Conservation (phyloP, 2,329 filamentous ascomycete genomes). For the Leptographium radiaticola region DNA sequence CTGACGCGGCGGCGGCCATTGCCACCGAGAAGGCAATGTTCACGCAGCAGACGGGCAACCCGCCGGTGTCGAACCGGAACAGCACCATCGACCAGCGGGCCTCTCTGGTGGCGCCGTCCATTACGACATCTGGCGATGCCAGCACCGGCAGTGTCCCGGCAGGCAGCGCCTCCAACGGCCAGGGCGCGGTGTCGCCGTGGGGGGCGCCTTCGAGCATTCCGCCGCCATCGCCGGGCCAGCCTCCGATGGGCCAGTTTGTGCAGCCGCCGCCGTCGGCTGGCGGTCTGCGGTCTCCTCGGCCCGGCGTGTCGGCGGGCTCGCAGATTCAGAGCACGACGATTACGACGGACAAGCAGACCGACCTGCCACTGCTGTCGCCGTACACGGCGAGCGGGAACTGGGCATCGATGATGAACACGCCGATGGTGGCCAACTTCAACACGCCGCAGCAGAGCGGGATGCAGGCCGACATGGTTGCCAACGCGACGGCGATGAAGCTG, state of each 20-base stretch:
- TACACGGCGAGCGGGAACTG: slow-evolving; percentile 79
- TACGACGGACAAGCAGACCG: slow-evolving; percentile 57
- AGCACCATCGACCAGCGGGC: slow-evolving; percentile 68
- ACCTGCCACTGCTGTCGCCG: slow-evolving; percentile 77
- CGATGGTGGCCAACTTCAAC: slow-evolving; percentile 81
- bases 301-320: slow-evolving; percentile 50
- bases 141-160: slow-evolving; percentile 48
- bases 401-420: slow-evolving; percentile 97
- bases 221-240: slow-evolving; percentile 66
- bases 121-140: slow-evolving; percentile 54
- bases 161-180: slow-evolving; percentile 42
- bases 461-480: slow-evolving; percentile 96
- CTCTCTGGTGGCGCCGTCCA: slow-evolving; percentile 62
- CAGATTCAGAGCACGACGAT: slow-evolving; percentile 78
- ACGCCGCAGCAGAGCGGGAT: slow-evolving; percentile 35
- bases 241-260: slow-evolving; percentile 88
- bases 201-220: slow-evolving; percentile 46
- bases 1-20: slow-evolving; percentile 95
- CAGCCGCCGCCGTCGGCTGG: slow-evolving; percentile 64
- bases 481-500: slow-evolving; percentile 97
- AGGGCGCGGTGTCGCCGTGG: slow-evolving; percentile 73
- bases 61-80: slow-evolving; percentile 84
- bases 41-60: slow-evolving; percentile 84
- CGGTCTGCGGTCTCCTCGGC: slow-evolving; percentile 66
- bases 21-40: slow-evolving; percentile 97